Evolutionary conservation across 805 yeast species (phyloP), one percentile per base, ranked within the genome.

Genomic region (Candida ascalaphidarum): DNA sequence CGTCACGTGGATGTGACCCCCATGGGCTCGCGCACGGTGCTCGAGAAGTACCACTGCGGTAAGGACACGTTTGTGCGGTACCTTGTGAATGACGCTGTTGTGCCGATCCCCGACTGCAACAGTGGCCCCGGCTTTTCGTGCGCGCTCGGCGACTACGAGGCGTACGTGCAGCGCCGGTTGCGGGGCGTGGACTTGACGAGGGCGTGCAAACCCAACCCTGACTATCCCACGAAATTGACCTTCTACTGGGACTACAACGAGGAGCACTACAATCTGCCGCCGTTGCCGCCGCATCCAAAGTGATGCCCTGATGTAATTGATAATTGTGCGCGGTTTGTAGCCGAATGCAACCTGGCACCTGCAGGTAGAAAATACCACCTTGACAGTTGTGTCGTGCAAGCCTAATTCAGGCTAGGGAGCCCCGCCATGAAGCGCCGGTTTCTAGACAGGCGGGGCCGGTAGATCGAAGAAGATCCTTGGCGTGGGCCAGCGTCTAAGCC

Each of bases 111-210:
- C 23, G 33, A 29, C 12, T 61, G 67, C 37, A 43, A 45, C 26
- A 30, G 37, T 26, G 68, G 68, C 2, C 68, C 68, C 3, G 67
- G 68, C 0, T 61, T 60, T 34, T 55, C 65, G 6, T 61, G 68
- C 36, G 45, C 59, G 55, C 36, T 63, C 17, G 36, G 46, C 8
- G 55, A 57, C 22, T 65, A 41, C 38, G 52, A 54, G 33, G 34
- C 43, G 3, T 50, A 50, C 30, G 42, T 61, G 22, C 31, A 38
- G 17, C 35, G 36, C 17, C 52, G 60, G 40, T 37, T 61, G 31
- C 42, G 34, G 5, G 50, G 44, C 19, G 34, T 40, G 26, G 18
- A 17, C 18, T 17, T 7, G 8, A 36, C 32, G 17, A 41, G 47
- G 20, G 48, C 42, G 26, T 62, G 69, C 42, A 34, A 40, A 9